These are phyloP conservation scores for Mycena leptocephala DNA, from an alignment of 768 basidiomycete species.

Conservation along the genomic window DNA sequence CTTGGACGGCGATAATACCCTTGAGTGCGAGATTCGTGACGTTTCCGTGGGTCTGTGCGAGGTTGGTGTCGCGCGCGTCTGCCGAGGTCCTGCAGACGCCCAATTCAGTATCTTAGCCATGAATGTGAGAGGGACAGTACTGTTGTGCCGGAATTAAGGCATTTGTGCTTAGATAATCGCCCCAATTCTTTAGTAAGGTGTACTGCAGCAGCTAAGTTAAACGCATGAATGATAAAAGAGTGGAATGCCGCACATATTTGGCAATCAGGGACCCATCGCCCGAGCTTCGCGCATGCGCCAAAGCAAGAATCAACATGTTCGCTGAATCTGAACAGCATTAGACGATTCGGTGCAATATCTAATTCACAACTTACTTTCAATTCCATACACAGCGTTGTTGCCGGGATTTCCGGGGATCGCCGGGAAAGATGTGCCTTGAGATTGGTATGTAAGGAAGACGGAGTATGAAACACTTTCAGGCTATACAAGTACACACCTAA, in stretches of 20 bases:
- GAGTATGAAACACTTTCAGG: not conserved
- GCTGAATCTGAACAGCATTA: constrained; percentile 61
- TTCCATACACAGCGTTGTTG: constrained; percentile 33
- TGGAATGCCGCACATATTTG: constrained; percentile 51
- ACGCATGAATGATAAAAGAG: not conserved
- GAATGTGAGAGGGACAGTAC: constrained; percentile 43
- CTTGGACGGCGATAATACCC: constrained; percentile 68
- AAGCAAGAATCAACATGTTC: constrained; percentile 73
- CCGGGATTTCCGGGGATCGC: constrained; percentile 34
- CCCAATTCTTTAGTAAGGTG: constrained; percentile 66
- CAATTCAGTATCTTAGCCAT: not conserved
- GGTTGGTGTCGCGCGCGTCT: constrained; percentile 1
- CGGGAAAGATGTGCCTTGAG: constrained; percentile 37
- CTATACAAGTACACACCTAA: constrained; percentile 43
- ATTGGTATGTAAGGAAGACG: not conserved
- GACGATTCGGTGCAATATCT: not conserved
- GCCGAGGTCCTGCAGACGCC: not conserved
- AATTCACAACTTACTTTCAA: constrained; percentile 42
- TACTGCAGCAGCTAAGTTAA: constrained; percentile 47
- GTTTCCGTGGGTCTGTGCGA: constrained; percentile 48
- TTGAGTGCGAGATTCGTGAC: constrained; percentile 75
- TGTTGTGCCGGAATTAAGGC: constrained; percentile 58
- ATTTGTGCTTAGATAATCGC: constrained; percentile 60
- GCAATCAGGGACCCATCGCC: constrained; percentile 55
- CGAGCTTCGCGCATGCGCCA: constrained; percentile 53